Evolutionary conservation across 208 protist species (phyloP), one percentile per base, ranked within the genome.

Genomic region (Wallacemonas collosoma): DNA sequence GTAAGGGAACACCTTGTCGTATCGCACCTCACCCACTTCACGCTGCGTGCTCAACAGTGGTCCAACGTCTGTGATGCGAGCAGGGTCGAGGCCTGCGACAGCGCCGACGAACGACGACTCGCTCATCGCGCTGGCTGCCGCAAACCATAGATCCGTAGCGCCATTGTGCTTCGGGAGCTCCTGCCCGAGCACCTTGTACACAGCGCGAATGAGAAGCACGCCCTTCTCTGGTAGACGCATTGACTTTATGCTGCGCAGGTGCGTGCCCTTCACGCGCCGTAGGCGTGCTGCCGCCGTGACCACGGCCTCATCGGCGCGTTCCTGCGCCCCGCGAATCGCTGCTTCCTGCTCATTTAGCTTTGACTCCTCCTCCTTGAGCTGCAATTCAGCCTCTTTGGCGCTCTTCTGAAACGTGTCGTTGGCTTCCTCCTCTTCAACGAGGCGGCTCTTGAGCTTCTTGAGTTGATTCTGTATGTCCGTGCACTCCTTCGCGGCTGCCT

Each of bases 121-220:
- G 64, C 75, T 77, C 44, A 91, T 79, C 7, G 77, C 58, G 17
- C 73, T 71, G 51, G 72, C 70, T 0, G 72, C 78, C 2, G 50
- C 38, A 48, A 81, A 83, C 89, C 89, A 94, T 57, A 87, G 60
- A 36, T 91, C 89, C 56, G 76, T 83, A n/a, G 75, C 40, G 44
- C 68, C 75, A n/a, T 53, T 71, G 69, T 75, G 58, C 65, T 73
- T 69, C 15, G 73, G 85, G 35, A 90, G 45, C 45, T 94, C 89
- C 48, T 94, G 85, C 11, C 80, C 82, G 51, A 94, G 61, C 48
- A 90, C 56, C 39, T 79, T 75, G 72, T 86, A 94, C 9, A 90
- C 63, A 17, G 77, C 73, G 15, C 80, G 79, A 41, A 90, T 71
- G 57, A 94, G 79, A 35, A 88, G 65, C 0, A 63, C 17, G 3